Base-by-base conservation (phyloP, 176 grass and related monocot genomes). In the Carex scoparia region DNA sequence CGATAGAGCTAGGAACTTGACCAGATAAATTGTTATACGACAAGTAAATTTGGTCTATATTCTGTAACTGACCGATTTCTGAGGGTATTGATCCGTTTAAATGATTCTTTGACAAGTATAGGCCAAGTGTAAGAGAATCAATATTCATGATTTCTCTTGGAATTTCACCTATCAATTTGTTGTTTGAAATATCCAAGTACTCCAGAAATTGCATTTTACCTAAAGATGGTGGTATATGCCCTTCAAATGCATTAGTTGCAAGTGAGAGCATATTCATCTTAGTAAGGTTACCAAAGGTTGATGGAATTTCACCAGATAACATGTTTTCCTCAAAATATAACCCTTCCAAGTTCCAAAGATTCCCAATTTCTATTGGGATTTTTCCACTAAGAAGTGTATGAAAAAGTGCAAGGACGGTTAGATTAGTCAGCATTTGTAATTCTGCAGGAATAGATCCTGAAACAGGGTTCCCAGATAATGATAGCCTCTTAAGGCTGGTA, bases 1-100 rank as follows among this genome's bases (percentile, higher is more conserved):
- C 86, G 4, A 93, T 70, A 1, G 91, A 73, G 27, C 19, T 16
- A 53, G 89, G 91, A 79, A 93, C 85, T 18, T 82, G 79, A 54
- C 91, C 89, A 68, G 84, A 88, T 18, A 91, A 48, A 33, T 46
- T 62, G 15, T 93, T 93, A 81, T 44, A 5, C 2, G 91, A 89
- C 0, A 90, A 38, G 76, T 88, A 60, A 30, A 90, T 46, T 9
- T 14, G 0, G 44, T 3, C 44, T 27, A 89, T 64, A 11, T 86
- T 85, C 46, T 46, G 79, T 27, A 88, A 82, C 42, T 82, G 84
- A 9, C 86, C 27, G 0, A 87, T 49, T 62, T 90, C 67, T n/a
- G 13, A 32, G 19, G 86, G 81, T 8, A 93, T 10, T 5, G 62
- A 71, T 12, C 86, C 91, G 72, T 16, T 90, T n/a, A 93, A 66